Evolutionary conservation across 192 early-diverging fungal genomes (phyloP).

Genomic region (Chytriomyces hyalinus): DNA sequence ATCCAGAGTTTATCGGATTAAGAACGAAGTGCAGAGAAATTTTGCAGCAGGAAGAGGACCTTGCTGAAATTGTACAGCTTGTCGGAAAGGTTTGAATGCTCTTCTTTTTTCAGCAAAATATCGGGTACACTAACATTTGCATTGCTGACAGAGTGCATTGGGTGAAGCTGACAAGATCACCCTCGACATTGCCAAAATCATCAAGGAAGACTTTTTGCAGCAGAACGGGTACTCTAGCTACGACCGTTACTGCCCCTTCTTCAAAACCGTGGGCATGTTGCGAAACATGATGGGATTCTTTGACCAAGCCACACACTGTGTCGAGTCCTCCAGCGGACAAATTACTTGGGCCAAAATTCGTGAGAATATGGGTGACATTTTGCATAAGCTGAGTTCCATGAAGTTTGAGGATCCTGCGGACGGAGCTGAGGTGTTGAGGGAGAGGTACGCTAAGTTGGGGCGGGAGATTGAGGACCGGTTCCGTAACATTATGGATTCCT

Average conservation of each 20-base stretch:
- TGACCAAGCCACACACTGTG: conserved; percentile 90
- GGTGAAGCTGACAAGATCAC: conserved; percentile 99
- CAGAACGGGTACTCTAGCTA: conserved; percentile 99
- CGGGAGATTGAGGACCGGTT: conserved; percentile 75
- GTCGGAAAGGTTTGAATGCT: conserved; percentile 83
- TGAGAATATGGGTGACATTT: conserved; percentile 86
- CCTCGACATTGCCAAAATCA: conserved; percentile 94
- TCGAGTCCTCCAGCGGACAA: conserved; percentile 87
- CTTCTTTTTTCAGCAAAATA: conserved; percentile 8
- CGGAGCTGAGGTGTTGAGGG: conserved; percentile 85
- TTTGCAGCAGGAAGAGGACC: conserved; percentile 96
- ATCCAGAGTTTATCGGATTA: conserved; percentile 90
- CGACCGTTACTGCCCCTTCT: conserved; percentile 99
- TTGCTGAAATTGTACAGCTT: conserved; percentile 99
- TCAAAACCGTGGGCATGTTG: conserved; percentile 98
- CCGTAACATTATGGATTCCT: conserved; percentile 32
- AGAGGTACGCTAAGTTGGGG: conserved; percentile 86
- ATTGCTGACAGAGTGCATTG: conserved; percentile 60
- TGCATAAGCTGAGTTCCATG: conserved; percentile 98
- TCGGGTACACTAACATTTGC: background rate
- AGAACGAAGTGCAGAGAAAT: conserved; percentile 97
- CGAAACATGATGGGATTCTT: conserved; percentile 98
- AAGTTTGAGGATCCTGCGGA: conserved; percentile 99
- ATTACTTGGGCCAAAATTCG: conserved; percentile 96
- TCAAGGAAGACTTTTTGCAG: conserved; percentile 99